Base-by-base conservation (phyloP, 2,329 filamentous ascomycete species). In the Ophiostoma ulmi region DNA sequence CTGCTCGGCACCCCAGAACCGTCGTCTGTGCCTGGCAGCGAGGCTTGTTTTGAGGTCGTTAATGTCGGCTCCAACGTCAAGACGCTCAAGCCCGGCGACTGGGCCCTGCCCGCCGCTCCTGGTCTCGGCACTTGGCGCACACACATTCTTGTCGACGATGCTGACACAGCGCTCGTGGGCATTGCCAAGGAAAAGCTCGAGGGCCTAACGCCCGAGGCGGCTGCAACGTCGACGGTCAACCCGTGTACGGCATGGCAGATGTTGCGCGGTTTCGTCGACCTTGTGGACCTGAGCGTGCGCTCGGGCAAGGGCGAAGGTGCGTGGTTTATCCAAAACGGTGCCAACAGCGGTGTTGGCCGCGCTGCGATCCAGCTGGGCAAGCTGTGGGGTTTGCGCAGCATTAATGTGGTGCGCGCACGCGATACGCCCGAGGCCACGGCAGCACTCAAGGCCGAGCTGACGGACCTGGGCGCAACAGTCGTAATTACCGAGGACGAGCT, bases 251-350 rank as follows among this genome's bases (percentile, higher is more conserved):
- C 95, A 1, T 98, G 97, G 81, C 88, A 94, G 70, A 96, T 99
- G 89, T 85, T 99, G 72, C 88, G 89, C 71, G 91, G 94, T 78
- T 97, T 94, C 77, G 88, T 80, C 69, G 81, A 82, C 72, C 79
- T 81, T 69, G 78, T 83, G 13, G 81, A 80, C 1, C 74, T 85
- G 67, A 82, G 81, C 70, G 83, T 86, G 77, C 76, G 77, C 10
- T 78, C 81, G 13, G 83, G 82, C 68, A 83, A 83, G 71, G 83
- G 92, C 71, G 89, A 94, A 71, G 91, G 94, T 70, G 90, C 96
- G 71, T 99, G 94, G 94, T 92, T 97, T 78, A 89, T 99, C 66
- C 95, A 99, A 81, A 99, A 99, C 78, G 95, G 94, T 8, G 95
- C 94, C 55, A 99, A 99, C 80, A 93, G 89, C 61, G 95, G 93